These are phyloP conservation scores for Calonectria multiphialidica DNA, from an alignment of 2,329 filamentous ascomycete genomes.

Conservation along the genomic window DNA sequence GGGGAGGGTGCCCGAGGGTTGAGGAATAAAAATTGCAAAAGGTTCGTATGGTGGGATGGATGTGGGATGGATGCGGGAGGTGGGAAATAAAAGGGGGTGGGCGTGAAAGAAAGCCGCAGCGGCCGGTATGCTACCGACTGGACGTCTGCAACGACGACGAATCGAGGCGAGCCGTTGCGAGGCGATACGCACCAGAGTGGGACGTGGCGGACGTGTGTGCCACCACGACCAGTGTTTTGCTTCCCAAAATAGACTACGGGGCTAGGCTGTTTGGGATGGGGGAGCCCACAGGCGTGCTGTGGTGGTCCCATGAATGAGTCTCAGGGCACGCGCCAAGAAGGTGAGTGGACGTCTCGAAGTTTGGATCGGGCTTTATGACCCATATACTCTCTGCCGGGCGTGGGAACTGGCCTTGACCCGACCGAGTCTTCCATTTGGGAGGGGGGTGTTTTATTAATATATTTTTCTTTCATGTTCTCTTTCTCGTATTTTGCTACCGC, in stretches of 20 bases:
- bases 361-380: background rate
- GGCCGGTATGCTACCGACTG: slow-evolving; percentile 11
- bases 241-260: slow-evolving; percentile 2
- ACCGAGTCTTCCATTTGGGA: background rate
- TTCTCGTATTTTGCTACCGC: slow-evolving; percentile 6
- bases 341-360: background rate
- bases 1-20: background rate
- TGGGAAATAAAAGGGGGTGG: slow-evolving; percentile 10
- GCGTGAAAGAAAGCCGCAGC: background rate
- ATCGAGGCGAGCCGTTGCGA: slow-evolving; percentile 11
- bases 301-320: background rate
- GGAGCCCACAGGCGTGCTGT: background rate
- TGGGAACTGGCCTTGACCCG: background rate
- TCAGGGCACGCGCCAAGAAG: background rate
- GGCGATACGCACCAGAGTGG: slow-evolving; percentile 10
- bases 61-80: background rate
- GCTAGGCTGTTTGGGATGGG: background rate
- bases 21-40: background rate
- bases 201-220: slow-evolving; percentile 5
- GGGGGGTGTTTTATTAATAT: background rate
- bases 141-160: background rate
- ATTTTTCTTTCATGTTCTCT: background rate
- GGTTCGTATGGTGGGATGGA: slow-evolving; percentile 8
- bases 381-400: background rate
- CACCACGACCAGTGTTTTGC: background rate